A percentile compares a stretch with the other conserved stretches of the same genome.
These are phyloP conservation scores for Alternaria brassicicola DNA, from an alignment of 2,329 filamentous ascomycete species.

Conservation along the genomic window DNA sequence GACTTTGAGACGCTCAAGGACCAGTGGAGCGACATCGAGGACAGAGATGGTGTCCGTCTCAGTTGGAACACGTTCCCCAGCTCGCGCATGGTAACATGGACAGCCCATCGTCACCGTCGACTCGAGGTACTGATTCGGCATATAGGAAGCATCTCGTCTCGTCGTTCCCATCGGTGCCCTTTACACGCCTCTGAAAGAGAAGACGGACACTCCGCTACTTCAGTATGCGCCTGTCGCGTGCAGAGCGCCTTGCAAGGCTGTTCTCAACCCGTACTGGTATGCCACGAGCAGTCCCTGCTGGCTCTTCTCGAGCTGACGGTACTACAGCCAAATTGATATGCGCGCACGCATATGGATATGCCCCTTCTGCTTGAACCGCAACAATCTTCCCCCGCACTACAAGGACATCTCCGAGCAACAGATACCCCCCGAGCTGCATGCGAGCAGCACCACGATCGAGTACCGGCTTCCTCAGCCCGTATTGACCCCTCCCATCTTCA, in stretches of 20 bases:
- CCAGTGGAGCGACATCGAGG: slow-evolving; percentile 95
- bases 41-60: slow-evolving; percentile 91
- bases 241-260: slow-evolving; percentile 93
- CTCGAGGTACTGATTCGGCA: slow-evolving; percentile 29
- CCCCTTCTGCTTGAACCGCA: slow-evolving; percentile 84
- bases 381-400: slow-evolving; percentile 82
- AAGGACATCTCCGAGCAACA: slow-evolving; percentile 86
- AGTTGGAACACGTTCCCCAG: slow-evolving; percentile 99
- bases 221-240: slow-evolving; percentile 97
- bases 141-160: slow-evolving; percentile 86
- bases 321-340: slow-evolving; percentile 75
- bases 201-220: slow-evolving; percentile 83
- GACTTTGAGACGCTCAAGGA: slow-evolving; percentile 91
- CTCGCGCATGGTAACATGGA: slow-evolving; percentile 90
- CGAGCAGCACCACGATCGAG: slow-evolving; percentile 85
- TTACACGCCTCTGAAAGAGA: slow-evolving; percentile 95
- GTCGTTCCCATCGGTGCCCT: slow-evolving; percentile 95
- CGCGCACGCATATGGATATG: slow-evolving; percentile 87
- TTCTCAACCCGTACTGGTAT: slow-evolving; percentile 96
- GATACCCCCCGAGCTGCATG: slow-evolving; percentile 83
- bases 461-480: slow-evolving; percentile 81
- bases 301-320: slow-evolving; percentile 23
- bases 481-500: slow-evolving; percentile 83
- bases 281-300: slow-evolving; percentile 31
- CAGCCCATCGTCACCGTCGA: slow-evolving; percentile 13